These are phyloP conservation scores for Rhytidhysteron rufulum DNA, from an alignment of 2,329 filamentous ascomycete species.

Conservation along the genomic window DNA sequence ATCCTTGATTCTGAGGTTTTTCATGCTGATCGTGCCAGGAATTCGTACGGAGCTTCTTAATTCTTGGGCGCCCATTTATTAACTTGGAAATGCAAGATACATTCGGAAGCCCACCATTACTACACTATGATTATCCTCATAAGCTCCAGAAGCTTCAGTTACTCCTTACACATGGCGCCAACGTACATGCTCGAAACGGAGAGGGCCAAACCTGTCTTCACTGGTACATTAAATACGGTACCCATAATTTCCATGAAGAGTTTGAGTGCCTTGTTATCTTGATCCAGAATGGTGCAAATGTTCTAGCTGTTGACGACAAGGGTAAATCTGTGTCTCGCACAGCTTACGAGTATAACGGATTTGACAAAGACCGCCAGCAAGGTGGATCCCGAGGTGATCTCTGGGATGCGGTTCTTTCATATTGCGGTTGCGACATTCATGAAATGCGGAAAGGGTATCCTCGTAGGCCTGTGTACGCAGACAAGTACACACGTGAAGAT, in stretches of 20 bases:
- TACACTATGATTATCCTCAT: too few species aligned
- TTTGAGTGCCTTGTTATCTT: background rate
- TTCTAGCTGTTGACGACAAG: conserved; percentile 1
- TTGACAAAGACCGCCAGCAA: too few species aligned
- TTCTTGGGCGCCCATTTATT: background rate
- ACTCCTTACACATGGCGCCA: conserved; percentile 2
- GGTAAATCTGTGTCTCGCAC: conserved; percentile 4
- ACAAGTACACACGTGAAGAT: too few species aligned
- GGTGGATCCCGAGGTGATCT: conserved; percentile 3
- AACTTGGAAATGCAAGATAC: background rate
- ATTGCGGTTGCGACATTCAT: conserved; percentile 1
- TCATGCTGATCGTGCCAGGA: conserved; percentile 1
- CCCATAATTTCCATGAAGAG: background rate
- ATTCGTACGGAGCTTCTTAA: background rate
- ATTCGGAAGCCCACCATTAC: too few species aligned
- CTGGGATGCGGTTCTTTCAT: conserved; percentile 4
- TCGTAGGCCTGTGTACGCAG: background rate
- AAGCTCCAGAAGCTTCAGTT: background rate
- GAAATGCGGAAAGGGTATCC: background rate
- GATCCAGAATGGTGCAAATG: conserved; percentile 4
- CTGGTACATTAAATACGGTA: background rate
- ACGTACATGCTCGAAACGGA: conserved; percentile 5
- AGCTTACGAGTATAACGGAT: background rate
- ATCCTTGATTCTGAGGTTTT: too few species aligned
- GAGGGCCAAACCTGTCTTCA: conserved; percentile 3